Conservation (phyloP, 2,329 filamentous ascomycete genomes). For the Aspergillus pseudoviridinutans region DNA sequence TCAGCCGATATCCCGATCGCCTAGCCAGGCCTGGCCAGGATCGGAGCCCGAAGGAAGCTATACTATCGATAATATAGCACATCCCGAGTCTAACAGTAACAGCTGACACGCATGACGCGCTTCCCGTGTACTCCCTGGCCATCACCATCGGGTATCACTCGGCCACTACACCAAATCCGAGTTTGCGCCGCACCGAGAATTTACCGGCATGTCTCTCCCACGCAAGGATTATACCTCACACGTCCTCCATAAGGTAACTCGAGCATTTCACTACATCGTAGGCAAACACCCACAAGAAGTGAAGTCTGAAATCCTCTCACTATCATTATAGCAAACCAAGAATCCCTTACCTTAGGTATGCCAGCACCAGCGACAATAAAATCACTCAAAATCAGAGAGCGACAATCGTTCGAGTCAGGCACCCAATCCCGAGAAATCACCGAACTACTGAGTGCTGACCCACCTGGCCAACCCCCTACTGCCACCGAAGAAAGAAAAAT, state of each 20-base stretch:
- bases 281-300: no score
- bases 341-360: no score
- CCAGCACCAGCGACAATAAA: no score
- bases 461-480: constrained; percentile 1
- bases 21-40: neutral
- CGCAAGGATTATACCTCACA: no score
- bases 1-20: neutral
- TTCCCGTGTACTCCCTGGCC: neutral
- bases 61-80: neutral
- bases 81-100: neutral
- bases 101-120: no score
- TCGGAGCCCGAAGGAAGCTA: neutral
- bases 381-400: no score
- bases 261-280: no score
- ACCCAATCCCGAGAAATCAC: neutral
- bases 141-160: neutral
- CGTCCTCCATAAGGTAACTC: no score
- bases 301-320: no score
- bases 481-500: neutral
- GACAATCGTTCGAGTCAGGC: neutral
- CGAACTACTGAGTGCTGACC: neutral
- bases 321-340: no score
- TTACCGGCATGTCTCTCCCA: neutral
- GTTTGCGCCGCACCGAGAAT: neutral
- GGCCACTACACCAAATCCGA: neutral